A percentile compares a stretch with the other conserved stretches of the same genome.
Evolutionary conservation across 306 rosid species (phyloP).

Genomic region (Hippophae gyantsensis): DNA sequence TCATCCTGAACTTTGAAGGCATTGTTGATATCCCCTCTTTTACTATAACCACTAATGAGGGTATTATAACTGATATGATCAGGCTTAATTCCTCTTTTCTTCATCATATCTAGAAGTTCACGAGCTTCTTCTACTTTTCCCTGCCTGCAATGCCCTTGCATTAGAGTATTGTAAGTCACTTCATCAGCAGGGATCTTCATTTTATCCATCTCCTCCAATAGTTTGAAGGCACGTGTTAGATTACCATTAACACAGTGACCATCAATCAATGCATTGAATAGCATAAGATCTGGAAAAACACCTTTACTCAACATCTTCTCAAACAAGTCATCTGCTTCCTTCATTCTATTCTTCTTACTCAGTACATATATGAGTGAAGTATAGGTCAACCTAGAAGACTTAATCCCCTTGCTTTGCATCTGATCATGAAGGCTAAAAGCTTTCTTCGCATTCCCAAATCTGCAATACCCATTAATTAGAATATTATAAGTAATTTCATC

Average conservation of each 20-base stretch:
- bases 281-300: slow-evolving; percentile 53
- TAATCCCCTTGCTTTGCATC: slow-evolving; percentile 45
- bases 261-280: slow-evolving; percentile 71
- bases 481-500: slow-evolving; percentile 74
- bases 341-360: slow-evolving; percentile 56
- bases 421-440: slow-evolving; percentile 56
- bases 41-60: slow-evolving; percentile 77
- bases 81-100: slow-evolving; percentile 72
- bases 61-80: slow-evolving; percentile 78
- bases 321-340: slow-evolving; percentile 62
- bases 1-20: slow-evolving; percentile 72
- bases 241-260: slow-evolving; percentile 66
- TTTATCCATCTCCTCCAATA: slow-evolving; percentile 63
- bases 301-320: slow-evolving; percentile 41
- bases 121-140: slow-evolving; percentile 88
- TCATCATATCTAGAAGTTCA: slow-evolving; percentile 64
- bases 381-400: slow-evolving; percentile 55
- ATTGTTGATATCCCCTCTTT: slow-evolving; percentile 61
- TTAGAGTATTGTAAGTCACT: slow-evolving; percentile 75
- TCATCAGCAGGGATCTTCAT: slow-evolving; percentile 62
- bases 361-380: slow-evolving; percentile 65
- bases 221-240: slow-evolving; percentile 42
- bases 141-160: slow-evolving; percentile 74
- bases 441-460: slow-evolving; percentile 55
- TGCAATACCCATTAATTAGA: slow-evolving; percentile 65